Percentiles rank a stretch among this genome's conserved stretches.
These are phyloP conservation scores for Petunia secreta DNA, from an alignment of 257 asterid genomes.

Conservation along the genomic window DNA sequence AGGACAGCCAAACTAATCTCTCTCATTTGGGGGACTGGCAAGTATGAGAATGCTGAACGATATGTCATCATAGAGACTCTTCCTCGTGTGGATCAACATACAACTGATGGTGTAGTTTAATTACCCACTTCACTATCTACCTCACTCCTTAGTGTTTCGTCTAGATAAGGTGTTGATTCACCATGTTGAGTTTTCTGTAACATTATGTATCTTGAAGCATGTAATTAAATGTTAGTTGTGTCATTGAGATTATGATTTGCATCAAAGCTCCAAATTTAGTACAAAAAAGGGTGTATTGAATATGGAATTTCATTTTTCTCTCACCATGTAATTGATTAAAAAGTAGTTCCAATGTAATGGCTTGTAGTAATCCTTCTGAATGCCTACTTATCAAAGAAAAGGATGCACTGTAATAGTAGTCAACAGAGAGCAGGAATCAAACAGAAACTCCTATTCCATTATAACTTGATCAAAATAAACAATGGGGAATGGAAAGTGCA, in stretches of 20 bases:
- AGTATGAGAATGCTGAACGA: conserved; percentile 75
- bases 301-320: neutral
- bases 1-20: conserved; percentile 74
- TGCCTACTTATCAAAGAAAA: neutral
- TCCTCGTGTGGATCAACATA: too few species aligned
- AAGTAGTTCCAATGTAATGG: neutral
- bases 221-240: neutral
- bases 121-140: conserved; percentile 60
- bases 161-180: too few species aligned
- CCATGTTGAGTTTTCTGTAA: too few species aligned
- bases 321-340: neutral
- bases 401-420: neutral
- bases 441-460: neutral
- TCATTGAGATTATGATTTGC: neutral
- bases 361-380: neutral
- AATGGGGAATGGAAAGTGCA: neutral
- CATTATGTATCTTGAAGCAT: too few species aligned
- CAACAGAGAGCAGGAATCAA: neutral
- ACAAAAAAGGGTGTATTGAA: neutral
- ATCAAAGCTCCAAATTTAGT: neutral
- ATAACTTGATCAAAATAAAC: neutral
- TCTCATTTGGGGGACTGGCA: too few species aligned
- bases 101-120: too few species aligned
- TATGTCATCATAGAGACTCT: conserved; percentile 71
- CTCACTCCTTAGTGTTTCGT: conserved; percentile 61